These are phyloP conservation scores for Dissoconium aciculare DNA, from an alignment of 2,329 filamentous ascomycete genomes.

Conservation along the genomic window DNA sequence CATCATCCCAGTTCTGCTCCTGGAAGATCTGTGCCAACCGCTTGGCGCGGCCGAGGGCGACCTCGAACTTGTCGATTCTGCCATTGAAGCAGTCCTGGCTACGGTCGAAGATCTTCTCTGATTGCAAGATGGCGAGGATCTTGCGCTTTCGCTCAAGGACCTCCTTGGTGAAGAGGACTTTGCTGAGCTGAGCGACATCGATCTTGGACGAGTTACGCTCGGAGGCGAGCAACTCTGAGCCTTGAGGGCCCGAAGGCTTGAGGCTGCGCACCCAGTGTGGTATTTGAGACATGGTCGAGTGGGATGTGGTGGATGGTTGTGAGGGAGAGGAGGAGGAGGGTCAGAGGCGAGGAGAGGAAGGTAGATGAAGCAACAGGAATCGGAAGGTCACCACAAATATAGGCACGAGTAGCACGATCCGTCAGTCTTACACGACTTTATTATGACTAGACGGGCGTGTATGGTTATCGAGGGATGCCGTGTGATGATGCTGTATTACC, in stretches of 20 bases:
- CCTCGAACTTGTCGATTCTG: conserved; percentile 52
- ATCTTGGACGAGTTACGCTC: conserved; percentile 55
- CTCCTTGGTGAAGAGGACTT: conserved; percentile 54
- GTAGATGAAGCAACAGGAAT: not conserved
- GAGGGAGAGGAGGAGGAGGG: not conserved
- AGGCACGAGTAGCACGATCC: not conserved
- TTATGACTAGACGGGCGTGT: not conserved
- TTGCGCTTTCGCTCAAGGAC: conserved; percentile 44
- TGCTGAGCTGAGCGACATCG: conserved; percentile 50
- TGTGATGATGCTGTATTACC: too few relatives aligned
- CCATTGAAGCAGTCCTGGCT: conserved; percentile 62
- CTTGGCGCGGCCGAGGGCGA: conserved; percentile 56
- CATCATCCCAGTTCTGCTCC: conserved; percentile 50
- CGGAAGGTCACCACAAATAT: not conserved
- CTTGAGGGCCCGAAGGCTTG: conserved; percentile 51
- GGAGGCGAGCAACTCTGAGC: conserved; percentile 50
- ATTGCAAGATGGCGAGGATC: conserved; percentile 49
- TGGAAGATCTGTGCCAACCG: conserved; percentile 50
- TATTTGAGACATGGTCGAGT: conserved; percentile 17
- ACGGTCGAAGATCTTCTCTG: conserved; percentile 62
- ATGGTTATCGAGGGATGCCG: not conserved
- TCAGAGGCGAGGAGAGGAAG: not conserved
- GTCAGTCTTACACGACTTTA: not conserved
- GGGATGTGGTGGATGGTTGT: not conserved
- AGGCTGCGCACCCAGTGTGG: conserved; percentile 54